Conservation (phyloP, 1,284 basidiomycete genomes). For the Cryptococcus sp. region DNA sequence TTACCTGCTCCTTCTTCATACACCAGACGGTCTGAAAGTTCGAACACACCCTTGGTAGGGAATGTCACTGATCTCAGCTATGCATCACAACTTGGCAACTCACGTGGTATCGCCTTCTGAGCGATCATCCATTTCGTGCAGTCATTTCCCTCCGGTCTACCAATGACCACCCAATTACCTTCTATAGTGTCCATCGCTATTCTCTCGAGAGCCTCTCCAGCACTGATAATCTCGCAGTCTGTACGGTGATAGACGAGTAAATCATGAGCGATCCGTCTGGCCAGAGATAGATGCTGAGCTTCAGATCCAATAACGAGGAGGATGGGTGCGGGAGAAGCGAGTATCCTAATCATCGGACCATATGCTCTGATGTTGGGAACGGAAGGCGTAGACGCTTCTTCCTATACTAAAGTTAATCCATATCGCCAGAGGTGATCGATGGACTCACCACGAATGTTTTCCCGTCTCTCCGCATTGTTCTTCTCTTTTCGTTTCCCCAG, state of each 20-base stretch:
- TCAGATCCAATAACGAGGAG: conserved; percentile 54
- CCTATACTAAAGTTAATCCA: too few species aligned
- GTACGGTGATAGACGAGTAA: conserved; percentile 65
- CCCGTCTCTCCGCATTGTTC: not conserved
- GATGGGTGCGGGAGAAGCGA: conserved; percentile 56
- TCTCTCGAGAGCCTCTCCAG: conserved; percentile 47
- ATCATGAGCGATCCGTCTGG: conserved; percentile 62
- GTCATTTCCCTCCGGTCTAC: conserved; percentile 38
- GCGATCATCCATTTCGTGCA: conserved; percentile 29
- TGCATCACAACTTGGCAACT: conserved; percentile 2
- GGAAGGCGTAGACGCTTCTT: too few species aligned
- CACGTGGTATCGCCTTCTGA: conserved; percentile 26
- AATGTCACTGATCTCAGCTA: conserved; percentile 34
- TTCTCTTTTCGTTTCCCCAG: not conserved
- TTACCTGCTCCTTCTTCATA: conserved; percentile 38
- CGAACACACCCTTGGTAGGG: conserved; percentile 26
- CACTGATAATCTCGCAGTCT: conserved; percentile 58
- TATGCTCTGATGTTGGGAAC: conserved; percentile 14
- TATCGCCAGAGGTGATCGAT: too few species aligned
- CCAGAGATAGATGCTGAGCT: conserved; percentile 49
- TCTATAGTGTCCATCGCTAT: conserved; percentile 18
- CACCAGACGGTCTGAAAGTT: conserved; percentile 25
- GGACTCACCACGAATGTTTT: too few species aligned
- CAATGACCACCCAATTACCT: conserved; percentile 55
- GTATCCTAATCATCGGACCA: conserved; percentile 61